These are phyloP conservation scores for Phaeomoniella chlamydospora DNA, from an alignment of 2,329 filamentous ascomycete genomes.

Conservation along the genomic window DNA sequence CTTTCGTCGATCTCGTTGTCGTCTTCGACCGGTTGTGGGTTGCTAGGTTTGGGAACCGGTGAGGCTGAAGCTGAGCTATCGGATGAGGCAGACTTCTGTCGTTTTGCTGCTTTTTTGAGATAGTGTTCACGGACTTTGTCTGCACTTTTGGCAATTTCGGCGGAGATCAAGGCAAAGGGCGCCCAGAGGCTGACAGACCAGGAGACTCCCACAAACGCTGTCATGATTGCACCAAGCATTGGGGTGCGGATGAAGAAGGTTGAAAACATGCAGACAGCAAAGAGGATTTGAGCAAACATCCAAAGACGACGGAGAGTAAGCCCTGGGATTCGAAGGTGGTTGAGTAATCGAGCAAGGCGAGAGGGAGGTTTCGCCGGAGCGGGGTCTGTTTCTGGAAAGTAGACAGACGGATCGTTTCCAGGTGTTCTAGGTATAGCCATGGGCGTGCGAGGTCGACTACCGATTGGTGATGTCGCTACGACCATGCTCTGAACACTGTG, in stretches of 20 bases:
- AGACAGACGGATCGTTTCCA: slow-evolving; percentile 7
- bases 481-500: slow-evolving; percentile 4
- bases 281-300: slow-evolving; percentile 74
- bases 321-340: slow-evolving; percentile 58
- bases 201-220: slow-evolving; percentile 71
- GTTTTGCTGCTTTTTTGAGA: slow-evolving; percentile 19
- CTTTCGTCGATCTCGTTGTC: slow-evolving; percentile 23
- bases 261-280: slow-evolving; percentile 65
- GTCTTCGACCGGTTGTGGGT: slow-evolving; percentile 4
- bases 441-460: slow-evolving; percentile 6
- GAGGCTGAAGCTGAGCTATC: slow-evolving; percentile 9
- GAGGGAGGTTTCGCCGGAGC: too few relatives aligned
- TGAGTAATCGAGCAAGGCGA: slow-evolving; percentile 27
- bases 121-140: slow-evolving; percentile 38
- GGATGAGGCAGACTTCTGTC: slow-evolving; percentile 13
- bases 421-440: neutral
- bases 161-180: slow-evolving; percentile 86
- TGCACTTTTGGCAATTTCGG: slow-evolving; percentile 76
- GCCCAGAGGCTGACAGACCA: slow-evolving; percentile 94
- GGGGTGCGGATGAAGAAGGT: slow-evolving; percentile 63
- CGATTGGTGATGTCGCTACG: slow-evolving; percentile 5
- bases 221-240: slow-evolving; percentile 57
- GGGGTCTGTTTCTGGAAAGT: too few relatives aligned
- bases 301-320: slow-evolving; percentile 81
- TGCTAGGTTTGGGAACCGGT: slow-evolving; percentile 8